Percentiles rank a stretch among this genome's conserved stretches.
phyloP scores from a whole-genome alignment of 352 stramenopile genomes.

The Phytophthora sansomeana region DNA sequence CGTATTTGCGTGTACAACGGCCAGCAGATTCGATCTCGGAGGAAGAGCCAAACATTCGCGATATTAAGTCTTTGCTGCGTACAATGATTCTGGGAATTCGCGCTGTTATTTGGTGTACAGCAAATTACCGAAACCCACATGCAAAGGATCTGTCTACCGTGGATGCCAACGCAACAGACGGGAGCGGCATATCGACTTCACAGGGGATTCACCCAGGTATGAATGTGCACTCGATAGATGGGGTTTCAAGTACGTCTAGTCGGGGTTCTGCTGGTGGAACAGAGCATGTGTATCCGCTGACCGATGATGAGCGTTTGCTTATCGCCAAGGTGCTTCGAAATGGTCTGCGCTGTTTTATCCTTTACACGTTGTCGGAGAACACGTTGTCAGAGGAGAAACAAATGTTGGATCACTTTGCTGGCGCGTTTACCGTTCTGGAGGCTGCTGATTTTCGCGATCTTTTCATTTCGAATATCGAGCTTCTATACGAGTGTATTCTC shows the following conservation, averaged over 20 bases:
- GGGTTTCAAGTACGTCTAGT: conserved; percentile 20
- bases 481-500: conserved; percentile 94
- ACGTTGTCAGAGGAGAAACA: conserved; percentile 93
- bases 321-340: conserved; percentile 95
- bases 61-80: conserved; percentile 94
- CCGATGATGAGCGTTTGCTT: conserved; percentile 92
- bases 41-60: conserved; percentile 83
- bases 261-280: conserved; percentile 25
- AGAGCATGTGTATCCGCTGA: conserved; percentile 87
- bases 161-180: conserved; percentile 59
- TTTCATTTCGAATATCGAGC: conserved; percentile 89
- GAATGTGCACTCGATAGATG: conserved; percentile 31
- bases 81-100: conserved; percentile 99
- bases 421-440: conserved; percentile 97
- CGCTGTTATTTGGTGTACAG: conserved; percentile 98
- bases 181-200: conserved; percentile 32
- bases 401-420: conserved; percentile 97
- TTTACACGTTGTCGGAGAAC: conserved; percentile 93
- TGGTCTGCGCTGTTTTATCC: conserved; percentile 93
- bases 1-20: conserved; percentile 58
- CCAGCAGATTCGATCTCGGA: conserved; percentile 66
- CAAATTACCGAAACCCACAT: conserved; percentile 92
- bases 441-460: conserved; percentile 94
- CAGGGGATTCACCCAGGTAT: conserved; percentile 27
- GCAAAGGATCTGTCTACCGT: conserved; percentile 85